Evolutionary conservation across 257 asterid genomes (phyloP), one percentile per base, ranked within the genome.

Genomic region (Fraxinus anomala): DNA sequence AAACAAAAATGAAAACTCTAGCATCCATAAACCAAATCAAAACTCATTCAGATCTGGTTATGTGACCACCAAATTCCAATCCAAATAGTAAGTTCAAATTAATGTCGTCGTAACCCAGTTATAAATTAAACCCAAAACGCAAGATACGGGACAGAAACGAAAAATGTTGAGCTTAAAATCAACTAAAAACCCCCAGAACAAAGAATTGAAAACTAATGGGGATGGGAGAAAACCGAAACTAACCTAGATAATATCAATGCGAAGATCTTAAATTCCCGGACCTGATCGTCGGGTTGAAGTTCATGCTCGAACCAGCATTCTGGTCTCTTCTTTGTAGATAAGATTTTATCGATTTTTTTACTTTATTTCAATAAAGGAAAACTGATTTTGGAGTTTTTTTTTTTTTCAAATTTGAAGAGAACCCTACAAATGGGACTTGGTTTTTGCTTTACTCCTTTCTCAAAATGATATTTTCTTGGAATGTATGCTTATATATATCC

Each of bases 11-110:
- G 49, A 67, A 63, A 80, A 70, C 80, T 56, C 47, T 76, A 78
- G 40, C 34, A 11, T 63, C 37, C 6, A 73, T 69, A 26, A 65
- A 33, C 47, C 80, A 75, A 79, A 67, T 33, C 74, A 37, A 78
- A 83, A 71, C 74, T 65, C 56, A 37, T 49, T 77, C 90, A 90
- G 96, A 92, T 94, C 98, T 86, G 87, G 83, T 76, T 77, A 79
- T 47, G 17, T 33, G 70, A 73, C 19, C 44, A 72, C n/a, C 70
- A 76, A 70, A 82, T 59, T 59, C 47, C 70, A 80, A 80, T 83
- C 83, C 65, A 76, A 70, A 9, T 11, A 10, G 6, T 24, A 24
- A 26, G 33, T 63, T 24, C 69, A 24, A 63, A 24, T 26, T 4
- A 9, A 63, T 63, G 34, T 63, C 69, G 24, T 63, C 17, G 28